A percentile compares a stretch with the other conserved stretches of the same genome.
These are phyloP conservation scores for Liriodendron chinense DNA, from an alignment of 164 flowering plant genomes.

Conservation along the genomic window DNA sequence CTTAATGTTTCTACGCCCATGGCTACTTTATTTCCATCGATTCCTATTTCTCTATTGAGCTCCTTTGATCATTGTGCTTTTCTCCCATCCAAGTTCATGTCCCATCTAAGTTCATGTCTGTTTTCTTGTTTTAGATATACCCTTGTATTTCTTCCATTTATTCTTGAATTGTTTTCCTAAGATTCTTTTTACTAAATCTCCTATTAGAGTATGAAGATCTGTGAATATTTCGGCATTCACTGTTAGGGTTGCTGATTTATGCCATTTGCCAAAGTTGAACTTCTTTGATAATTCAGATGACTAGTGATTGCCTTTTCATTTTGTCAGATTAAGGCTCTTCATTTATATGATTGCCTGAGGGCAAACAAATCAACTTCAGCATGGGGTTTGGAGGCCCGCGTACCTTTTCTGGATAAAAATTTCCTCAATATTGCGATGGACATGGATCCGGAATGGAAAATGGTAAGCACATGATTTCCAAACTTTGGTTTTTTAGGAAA, in stretches of 20 bases:
- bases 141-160: no score
- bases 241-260: not conserved
- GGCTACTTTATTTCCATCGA: not conserved
- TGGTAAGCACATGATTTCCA: conserved; percentile 38
- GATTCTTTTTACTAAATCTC: no score
- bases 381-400: conserved; percentile 99
- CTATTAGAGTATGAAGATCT: not conserved
- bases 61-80: not conserved
- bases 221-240: not conserved
- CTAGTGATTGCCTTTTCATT: conserved; percentile 18
- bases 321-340: conserved; percentile 70
- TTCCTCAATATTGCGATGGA: conserved; percentile 79
- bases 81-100: not conserved
- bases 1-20: not conserved
- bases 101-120: not conserved
- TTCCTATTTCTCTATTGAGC: not conserved
- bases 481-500: no score
- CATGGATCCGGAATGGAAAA: conserved; percentile 96
- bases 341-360: conserved; percentile 78
- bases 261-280: not conserved
- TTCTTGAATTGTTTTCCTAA: no score
- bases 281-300: not conserved
- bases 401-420: conserved; percentile 89
- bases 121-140: no score
- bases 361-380: conserved; percentile 98